Base-by-base conservation (phyloP, 768 basidiomycete genomes). In the Flagelloscypha sp. region DNA sequence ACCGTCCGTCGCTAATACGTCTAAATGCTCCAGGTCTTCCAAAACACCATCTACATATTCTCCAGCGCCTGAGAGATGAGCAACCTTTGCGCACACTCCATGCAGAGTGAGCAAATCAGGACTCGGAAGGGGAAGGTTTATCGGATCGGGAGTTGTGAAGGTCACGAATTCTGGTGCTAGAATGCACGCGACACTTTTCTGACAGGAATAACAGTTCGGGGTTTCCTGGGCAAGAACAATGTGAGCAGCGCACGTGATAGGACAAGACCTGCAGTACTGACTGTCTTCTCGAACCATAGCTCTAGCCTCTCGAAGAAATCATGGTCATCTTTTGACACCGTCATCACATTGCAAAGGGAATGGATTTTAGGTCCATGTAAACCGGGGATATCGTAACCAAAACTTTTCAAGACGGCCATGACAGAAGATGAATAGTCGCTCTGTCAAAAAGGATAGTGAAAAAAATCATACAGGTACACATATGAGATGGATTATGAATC, bases 31-130 rank as follows among this genome's bases (percentile, higher is more conserved):
- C 21, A 54, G 28, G 37, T 60, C 53, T 15, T 41, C 31, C 11
- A 45, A 33, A 19, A 61, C 24, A 22, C 42, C 52, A 23, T 57
- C 52, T 18, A 67, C 57, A 27, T 54, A 56, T 27, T 50, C 52
- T 5, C 47, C 53, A 2, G 59, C 66, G 21, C 66, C 63, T 3
- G 63, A 65, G 21, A 65, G 48, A 43, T 59, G 54, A 20, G 61
- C 59, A 2, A 65, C 54, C 34, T 56, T 51, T 12, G 64, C 59
- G 36, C 61, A 65, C 16, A 58, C 53, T n/a, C 63, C 63, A 35
- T 66, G 66, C 28, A 68, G 46, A 5, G 43, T 41, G 18, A 65
- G 52, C 38, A 59, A 59, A 9, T 24, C 31, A 12, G 50, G 46
- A 24, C 47, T 50, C 19, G 66, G 63, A 30, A 63, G 31, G 1